Evolutionary conservation across 345 rosid species (phyloP), one percentile per base, ranked within the genome.

Genomic region (Eucalyptus melliodora): DNA sequence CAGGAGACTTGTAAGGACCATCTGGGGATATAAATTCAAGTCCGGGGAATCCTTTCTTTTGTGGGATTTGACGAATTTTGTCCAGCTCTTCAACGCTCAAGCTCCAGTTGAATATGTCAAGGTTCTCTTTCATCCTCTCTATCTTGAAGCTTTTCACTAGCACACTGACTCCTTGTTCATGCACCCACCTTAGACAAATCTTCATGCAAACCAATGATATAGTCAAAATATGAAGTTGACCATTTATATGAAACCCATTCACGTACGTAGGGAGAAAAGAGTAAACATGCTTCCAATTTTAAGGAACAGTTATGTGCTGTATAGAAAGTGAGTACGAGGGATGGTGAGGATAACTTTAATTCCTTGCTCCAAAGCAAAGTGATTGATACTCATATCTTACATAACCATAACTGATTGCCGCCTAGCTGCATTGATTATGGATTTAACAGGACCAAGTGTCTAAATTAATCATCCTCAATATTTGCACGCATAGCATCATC

Each of bases 101-200:
- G 5, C 89, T 45, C 94, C 94, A 93, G 12, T 89, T 77, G 87
- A 91, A 90, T 51, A 91, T 90, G 53, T 56, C 82, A 3, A 92
- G 81, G 37, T 90, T 93, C 42, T 92, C 90, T 44, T 87, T 40
- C 89, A 92, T 93, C 67, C 92, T 91, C 27, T 89, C 92, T 44
- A 30, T 59, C 82, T 91, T 89, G 88, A 89, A 91, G 89, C 94
- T 93, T 87, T 93, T 93, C 86, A 89, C 90, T 2, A 90, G 34
- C 51, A 89, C 21, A 50, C 88, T 87, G 23, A 80, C 91, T 6
- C 91, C 93, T 92, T 92, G 93, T 89, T 93, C 91, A 21, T 91
- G 87, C 27, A 24, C 90, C 94, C 93, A 93, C 87, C 94, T 93
- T 49, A 92, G 26, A n/a, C 90, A 88, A 31, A 91, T 89, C 92